phyloP scores from a whole-genome alignment of 2,329 filamentous ascomycete genomes.

The Cercospora sp. region DNA sequence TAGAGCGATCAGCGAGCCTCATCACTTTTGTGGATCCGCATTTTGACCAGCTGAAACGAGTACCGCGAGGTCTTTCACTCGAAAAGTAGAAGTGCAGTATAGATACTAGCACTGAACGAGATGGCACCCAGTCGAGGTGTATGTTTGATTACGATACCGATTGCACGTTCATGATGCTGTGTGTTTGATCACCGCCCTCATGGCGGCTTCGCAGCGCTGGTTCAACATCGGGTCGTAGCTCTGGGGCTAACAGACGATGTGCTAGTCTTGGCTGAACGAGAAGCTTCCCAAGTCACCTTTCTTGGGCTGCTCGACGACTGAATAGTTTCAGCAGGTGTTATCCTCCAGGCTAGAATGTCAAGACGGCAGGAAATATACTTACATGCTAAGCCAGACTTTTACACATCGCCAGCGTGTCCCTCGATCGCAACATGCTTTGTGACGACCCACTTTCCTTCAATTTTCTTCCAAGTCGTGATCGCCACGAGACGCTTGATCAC shows the following conservation, averaged over 20 bases:
- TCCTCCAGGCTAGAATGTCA: too few relatives aligned
- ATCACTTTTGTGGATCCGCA: neutral
- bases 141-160: neutral
- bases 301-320: too few relatives aligned
- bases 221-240: too few relatives aligned
- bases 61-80: neutral
- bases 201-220: too few relatives aligned
- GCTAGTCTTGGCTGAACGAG: too few relatives aligned
- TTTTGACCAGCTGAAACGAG: neutral
- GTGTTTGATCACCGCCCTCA: too few relatives aligned
- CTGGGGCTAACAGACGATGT: too few relatives aligned
- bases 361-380: neutral
- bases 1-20: constrained; percentile 16
- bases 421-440: constrained; percentile 7
- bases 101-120: constrained; percentile 15
- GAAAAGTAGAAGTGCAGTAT: constrained; percentile 7
- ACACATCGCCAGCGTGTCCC: neutral
- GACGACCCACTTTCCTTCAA: constrained; percentile 6
- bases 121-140: constrained; percentile 25
- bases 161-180: neutral
- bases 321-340: too few relatives aligned
- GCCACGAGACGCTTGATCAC: constrained; percentile 8
- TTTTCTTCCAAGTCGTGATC: constrained; percentile 6
- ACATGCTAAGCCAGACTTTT: neutral
- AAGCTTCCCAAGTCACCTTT: too few relatives aligned